Base-by-base conservation (phyloP, 1,284 basidiomycete species). In the Leccinum angustisporum region DNA sequence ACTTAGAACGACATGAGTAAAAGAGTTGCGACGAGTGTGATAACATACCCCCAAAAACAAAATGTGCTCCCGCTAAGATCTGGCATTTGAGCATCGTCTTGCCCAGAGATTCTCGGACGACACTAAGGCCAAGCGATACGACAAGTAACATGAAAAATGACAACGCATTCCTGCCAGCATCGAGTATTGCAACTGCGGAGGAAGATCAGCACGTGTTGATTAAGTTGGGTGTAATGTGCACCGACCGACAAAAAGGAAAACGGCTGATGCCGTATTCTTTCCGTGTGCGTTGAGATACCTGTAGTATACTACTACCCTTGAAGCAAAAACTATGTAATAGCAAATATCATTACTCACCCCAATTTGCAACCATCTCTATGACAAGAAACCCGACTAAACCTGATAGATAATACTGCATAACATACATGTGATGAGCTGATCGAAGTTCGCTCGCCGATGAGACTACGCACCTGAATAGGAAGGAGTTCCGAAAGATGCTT, bases 131-230 rank as follows among this genome's bases (percentile, higher is more conserved):
- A 67, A 95, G 83, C 11, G 91, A 88, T 18, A 98, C 95, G 58
- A 98, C 91, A 21, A 98, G 81, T 25, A 99, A 82, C 80, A 99
- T 85, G 80, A 98, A 98, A 80, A 99, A 95, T 1, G 92, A 95
- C 68, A 97, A 82, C 8, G 94, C 93, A 72, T 98, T 98, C 57
- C 97, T 81, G 1, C 91, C 95, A 4, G 97, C 96, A 70, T 98
- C 96, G 43, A 99, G 80, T 61, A 97, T 91, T 21, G 94, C 89
- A 52, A 95, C 93, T 90, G 65, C 21, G 54, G 61, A 61, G 46
- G 25, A 58, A 48, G 25, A 36, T 75, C 25, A 65, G 36, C 1
- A 25, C 21, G 16, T 14, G 31, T 16, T 34, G 10, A 36, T 30
- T 16, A 4, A 51, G 27, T 33, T 14, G 18, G 33, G 21, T 5